Percentiles rank a stretch among this genome's conserved stretches.
Conservation (phyloP, 306 rosid genomes). For the Sechiopsis laciniata region DNA sequence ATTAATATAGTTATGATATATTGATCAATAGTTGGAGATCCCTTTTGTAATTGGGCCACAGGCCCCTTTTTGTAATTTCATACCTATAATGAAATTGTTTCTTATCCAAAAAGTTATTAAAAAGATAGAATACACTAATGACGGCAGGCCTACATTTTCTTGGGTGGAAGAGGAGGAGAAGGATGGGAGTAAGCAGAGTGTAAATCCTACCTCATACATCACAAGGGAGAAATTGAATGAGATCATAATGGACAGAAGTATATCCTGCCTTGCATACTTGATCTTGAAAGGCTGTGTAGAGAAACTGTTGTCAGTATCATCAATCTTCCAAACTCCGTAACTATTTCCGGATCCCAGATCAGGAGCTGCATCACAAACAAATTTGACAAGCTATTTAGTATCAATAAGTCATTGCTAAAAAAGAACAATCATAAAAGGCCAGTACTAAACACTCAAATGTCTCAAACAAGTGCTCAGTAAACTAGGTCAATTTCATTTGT, state of each 20-base stretch:
- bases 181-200: constrained; percentile 20
- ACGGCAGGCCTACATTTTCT: neutral
- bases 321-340: constrained; percentile 81
- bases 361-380: constrained; percentile 55
- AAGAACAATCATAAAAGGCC: constrained; percentile 1
- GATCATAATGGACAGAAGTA: constrained; percentile 72
- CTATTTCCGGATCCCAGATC: constrained; percentile 52
- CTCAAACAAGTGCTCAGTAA: neutral
- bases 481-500: neutral
- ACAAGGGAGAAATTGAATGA: constrained; percentile 58
- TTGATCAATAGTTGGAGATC: too few species aligned
- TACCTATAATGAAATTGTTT: too few species aligned
- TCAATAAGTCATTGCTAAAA: neutral
- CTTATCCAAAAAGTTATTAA: neutral
- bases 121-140: constrained; percentile 7
- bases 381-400: neutral
- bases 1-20: too few species aligned
- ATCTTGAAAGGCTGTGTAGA: constrained; percentile 82
- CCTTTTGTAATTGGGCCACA: too few species aligned
- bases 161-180: neutral
- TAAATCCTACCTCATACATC: constrained; percentile 51
- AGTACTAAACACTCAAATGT: neutral
- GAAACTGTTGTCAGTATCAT: constrained; percentile 84
- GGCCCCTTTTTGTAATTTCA: too few species aligned
- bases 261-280: constrained; percentile 82